Base-by-base conservation (phyloP, 805 yeast species). In the Yarrowia phangngaensis region DNA sequence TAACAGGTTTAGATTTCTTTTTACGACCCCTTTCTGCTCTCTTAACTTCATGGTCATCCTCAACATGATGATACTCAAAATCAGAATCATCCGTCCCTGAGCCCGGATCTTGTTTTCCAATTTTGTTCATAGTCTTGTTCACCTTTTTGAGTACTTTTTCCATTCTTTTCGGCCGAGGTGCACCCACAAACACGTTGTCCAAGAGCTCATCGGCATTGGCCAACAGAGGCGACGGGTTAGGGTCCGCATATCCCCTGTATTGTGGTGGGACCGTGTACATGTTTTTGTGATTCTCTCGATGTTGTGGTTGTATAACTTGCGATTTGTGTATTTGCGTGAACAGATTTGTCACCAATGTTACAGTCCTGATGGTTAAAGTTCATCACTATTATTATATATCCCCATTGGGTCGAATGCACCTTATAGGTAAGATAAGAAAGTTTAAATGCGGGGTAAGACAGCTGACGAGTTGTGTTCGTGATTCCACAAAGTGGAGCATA, bases 191-290 rank as follows among this genome's bases (percentile, higher is more conserved):
- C 35, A 41, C 48, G 13, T 28, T 20, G 48, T 41, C 35, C 35
- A 41, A 14, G 27, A 41, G 17, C 22, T 30, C 22, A 20, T 41
- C 35, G 2, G 35, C 29, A 22, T 41, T 41, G n/a, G 45, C 45
- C 17, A 38, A 32, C 19, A 26, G 45, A 6, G 45, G 45, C 45
- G 45, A 38, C 4, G 45, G 45, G 16, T 26, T 38, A 13, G 45
- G 31, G 32, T 38, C 45, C 32, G 24, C 45, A 19, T 38, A 38
- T 20, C 45, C 45, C n/a, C 27, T 31, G 24, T 38, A 38, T 16
- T 38, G 45, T 13, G 45, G 45, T 11, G 45, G 45, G 7, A 38
- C 45, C 4, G 45, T 38, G 32, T 38, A 38, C 45, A 38, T 38
- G 45, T 15, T 17, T 19, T 13, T 13, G 12, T 7, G 26, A 20